Evolutionary conservation across 306 rosid genomes (phyloP).

Genomic region (Sphenostylis stenocarpa): DNA sequence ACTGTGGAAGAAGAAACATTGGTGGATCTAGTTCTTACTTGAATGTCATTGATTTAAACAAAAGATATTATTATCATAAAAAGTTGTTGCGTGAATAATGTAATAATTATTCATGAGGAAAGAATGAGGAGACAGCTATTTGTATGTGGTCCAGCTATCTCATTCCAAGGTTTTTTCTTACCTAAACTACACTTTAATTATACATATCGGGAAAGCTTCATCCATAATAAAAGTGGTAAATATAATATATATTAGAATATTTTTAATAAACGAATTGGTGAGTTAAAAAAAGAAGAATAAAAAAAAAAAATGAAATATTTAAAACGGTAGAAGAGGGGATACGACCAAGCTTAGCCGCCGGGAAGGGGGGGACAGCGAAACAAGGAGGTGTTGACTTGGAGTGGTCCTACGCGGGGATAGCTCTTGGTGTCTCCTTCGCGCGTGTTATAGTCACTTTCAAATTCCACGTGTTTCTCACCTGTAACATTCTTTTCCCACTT

Average conservation of each 20-base stretch:
- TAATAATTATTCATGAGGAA: background rate
- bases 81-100: background rate
- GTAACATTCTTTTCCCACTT: background rate
- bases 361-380: background rate
- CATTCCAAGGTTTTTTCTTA: background rate
- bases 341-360: background rate
- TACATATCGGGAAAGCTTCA: background rate
- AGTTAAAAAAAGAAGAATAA: no score
- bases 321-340: background rate
- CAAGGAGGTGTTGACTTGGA: constrained; percentile 28
- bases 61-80: background rate
- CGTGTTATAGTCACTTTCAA: constrained; percentile 42
- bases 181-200: background rate
- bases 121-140: background rate
- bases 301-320: no score
- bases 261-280: no score
- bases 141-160: background rate
- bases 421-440: constrained; percentile 44
- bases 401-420: constrained; percentile 39
- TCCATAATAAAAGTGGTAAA: background rate
- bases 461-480: constrained; percentile 28
- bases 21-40: constrained; percentile 2
- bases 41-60: background rate
- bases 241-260: no score
- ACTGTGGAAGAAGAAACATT: background rate